Evolutionary conservation across 768 basidiomycete genomes (phyloP).

Genomic region (Hypholoma sublateritium): DNA sequence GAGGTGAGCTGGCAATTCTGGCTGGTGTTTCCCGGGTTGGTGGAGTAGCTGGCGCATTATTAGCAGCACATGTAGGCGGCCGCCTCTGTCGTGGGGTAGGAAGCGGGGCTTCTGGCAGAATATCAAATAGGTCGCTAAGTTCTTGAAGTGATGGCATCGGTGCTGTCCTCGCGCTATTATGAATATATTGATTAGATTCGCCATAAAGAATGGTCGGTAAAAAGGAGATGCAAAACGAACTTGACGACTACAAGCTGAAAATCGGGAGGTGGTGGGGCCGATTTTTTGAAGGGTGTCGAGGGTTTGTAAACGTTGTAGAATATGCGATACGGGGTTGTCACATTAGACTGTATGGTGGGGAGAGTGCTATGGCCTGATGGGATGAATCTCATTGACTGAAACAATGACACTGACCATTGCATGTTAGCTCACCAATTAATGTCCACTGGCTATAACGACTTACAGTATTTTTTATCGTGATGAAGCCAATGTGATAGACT

Average conservation of each 20-base stretch:
- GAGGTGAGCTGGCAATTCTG: background rate
- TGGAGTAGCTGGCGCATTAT: conserved; percentile 7
- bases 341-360: conserved; percentile 10
- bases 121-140: conserved; percentile 68
- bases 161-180: conserved; percentile 75
- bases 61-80: conserved; percentile 17
- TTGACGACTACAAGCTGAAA: conserved; percentile 86
- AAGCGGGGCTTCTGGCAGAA: conserved; percentile 66
- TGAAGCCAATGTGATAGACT: conserved; percentile 45
- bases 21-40: conserved; percentile 8
- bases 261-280: conserved; percentile 74
- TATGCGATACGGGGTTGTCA: conserved; percentile 64
- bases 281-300: conserved; percentile 79
- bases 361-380: conserved; percentile 60
- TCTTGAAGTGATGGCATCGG: conserved; percentile 82
- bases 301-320: conserved; percentile 96
- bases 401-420: conserved; percentile 56
- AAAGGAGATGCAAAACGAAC: conserved; percentile 41
- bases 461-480: conserved; percentile 54
- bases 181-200: background rate
- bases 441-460: conserved; percentile 15
- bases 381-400: conserved; percentile 69
- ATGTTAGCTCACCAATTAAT: background rate
- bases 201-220: background rate
- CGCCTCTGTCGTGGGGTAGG: conserved; percentile 50